Evolutionary conservation across 371 early-diverging fungal genomes (phyloP), one percentile per base, ranked within the genome.

Genomic region (Chytridiales sp.): DNA sequence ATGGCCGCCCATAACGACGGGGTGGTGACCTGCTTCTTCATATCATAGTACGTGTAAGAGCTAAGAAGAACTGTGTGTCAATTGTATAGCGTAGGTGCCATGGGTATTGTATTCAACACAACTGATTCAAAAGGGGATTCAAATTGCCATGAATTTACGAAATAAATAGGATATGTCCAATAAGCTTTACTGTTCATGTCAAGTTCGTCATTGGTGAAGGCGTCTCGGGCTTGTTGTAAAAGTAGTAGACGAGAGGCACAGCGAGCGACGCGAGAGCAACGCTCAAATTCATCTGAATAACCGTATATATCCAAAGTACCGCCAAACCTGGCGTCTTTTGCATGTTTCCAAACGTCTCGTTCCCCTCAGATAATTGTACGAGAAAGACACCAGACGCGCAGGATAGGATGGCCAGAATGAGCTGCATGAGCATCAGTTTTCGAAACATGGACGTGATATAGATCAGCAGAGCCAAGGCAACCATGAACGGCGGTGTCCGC

Each of bases 301-400:
- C 69, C 5, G 61, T 35, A 35, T 66, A 70, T 31, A 75, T 55
- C 76, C 76, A 75, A 35, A 75, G 11, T 1, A 61, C 49, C 22
- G 68, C 66, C 29, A 75, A 48, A 3, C 71, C 70, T 6, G 76
- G 73, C n/a, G 72, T 63, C 38, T 61, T 57, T 21, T 70, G 39
- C 70, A 70, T 72, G 35, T 39, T 57, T 22, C 72, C 76, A 59
- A 75, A 72, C 24, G 72, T 64, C 42, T 66, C 59, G 42, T 68
- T 63, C 1, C 34, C 66, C 11, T 26, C 42, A 15, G 56, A 46
- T 30, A 58, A 24, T 13, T 62, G 26, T 15, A 75, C 50, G 40
- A 75, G 32, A 22, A 26, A 30, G 17, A 36, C 34, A 3, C 75
- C 75, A 17, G 40, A 15, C 24, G 46, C 66, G 19, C 55, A 36